These are phyloP conservation scores for Roridomyces roridus DNA, from an alignment of 768 basidiomycete genomes.

Conservation along the genomic window DNA sequence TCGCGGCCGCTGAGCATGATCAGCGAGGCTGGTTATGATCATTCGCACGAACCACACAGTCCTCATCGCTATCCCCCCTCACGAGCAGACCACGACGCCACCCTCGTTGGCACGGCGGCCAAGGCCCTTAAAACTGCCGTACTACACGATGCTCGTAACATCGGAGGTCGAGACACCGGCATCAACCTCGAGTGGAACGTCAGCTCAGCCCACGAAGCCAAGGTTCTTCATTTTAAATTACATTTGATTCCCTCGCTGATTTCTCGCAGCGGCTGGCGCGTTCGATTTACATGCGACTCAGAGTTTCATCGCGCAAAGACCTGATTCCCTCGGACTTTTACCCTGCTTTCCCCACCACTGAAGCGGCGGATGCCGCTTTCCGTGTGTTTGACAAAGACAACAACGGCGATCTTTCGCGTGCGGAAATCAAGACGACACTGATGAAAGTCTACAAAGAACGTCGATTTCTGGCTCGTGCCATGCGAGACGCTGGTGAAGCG, in stretches of 20 bases:
- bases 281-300: slow-evolving; percentile 68
- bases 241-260: background rate
- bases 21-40: slow-evolving; percentile 17
- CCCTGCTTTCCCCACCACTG: slow-evolving; percentile 66
- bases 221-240: slow-evolving; percentile 44
- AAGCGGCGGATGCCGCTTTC: slow-evolving; percentile 70
- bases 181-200: slow-evolving; percentile 58
- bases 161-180: slow-evolving; percentile 54
- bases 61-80: slow-evolving; percentile 28
- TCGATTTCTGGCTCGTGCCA: slow-evolving; percentile 73
- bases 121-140: slow-evolving; percentile 72
- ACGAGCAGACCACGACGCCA: slow-evolving; percentile 41
- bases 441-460: slow-evolving; percentile 81
- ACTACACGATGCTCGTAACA: slow-evolving; percentile 77
- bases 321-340: slow-evolving; percentile 73
- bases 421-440: slow-evolving; percentile 75
- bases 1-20: slow-evolving; percentile 25
- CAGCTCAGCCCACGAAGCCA: slow-evolving; percentile 67
- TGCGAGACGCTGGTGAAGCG: slow-evolving; percentile 77
- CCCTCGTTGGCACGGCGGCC: slow-evolving; percentile 58
- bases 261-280: slow-evolving; percentile 66
- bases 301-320: slow-evolving; percentile 59
- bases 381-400: slow-evolving; percentile 77
- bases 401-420: slow-evolving; percentile 77
- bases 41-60: slow-evolving; percentile 48